Percentiles rank a stretch among this genome's conserved stretches.
Evolutionary conservation across 495 filamentous ascomycete species (phyloP).

Genomic region (Penicillium coffeae): DNA sequence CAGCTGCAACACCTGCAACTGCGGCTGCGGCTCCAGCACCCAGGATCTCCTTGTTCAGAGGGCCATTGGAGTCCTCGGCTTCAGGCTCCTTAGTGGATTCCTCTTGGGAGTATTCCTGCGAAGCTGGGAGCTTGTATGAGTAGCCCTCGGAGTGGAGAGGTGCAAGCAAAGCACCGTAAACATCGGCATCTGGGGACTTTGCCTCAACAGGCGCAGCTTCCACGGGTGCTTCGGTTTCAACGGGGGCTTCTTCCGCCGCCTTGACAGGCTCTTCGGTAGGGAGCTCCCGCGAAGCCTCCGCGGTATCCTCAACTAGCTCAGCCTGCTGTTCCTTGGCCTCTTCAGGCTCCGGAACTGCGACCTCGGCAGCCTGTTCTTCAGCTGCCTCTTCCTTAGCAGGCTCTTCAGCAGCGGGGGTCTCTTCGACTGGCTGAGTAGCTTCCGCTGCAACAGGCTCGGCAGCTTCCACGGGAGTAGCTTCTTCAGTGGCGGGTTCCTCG

Average conservation of each 20-base stretch:
- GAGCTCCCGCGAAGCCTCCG: no score
- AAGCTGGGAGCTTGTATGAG: not conserved
- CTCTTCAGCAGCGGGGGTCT: constrained; percentile 4
- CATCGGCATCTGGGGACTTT: constrained; percentile 4
- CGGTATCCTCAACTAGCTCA: not conserved
- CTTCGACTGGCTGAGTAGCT: constrained; percentile 3
- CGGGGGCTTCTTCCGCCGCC: not conserved
- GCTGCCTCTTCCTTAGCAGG: constrained; percentile 6
- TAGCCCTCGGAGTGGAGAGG: not conserved
- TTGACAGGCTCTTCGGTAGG: constrained; percentile 3
- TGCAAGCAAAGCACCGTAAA: constrained; percentile 8
- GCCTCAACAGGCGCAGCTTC: no score
- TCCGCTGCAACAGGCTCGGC: constrained; percentile 2
- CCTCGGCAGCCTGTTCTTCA: constrained; percentile 6
- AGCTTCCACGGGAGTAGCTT: not conserved
- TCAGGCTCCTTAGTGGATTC: constrained; percentile 8
- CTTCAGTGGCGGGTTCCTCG: not conserved
- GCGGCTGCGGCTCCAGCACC: constrained; percentile 25
- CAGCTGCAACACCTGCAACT: constrained; percentile 18
- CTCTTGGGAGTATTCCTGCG: constrained; percentile 2
- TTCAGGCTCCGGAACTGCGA: not conserved
- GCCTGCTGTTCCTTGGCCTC: not conserved
- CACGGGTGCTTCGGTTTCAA: constrained; percentile 2
- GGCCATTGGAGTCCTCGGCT: constrained; percentile 18
- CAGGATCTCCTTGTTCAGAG: constrained; percentile 21